A percentile compares a stretch with the other conserved stretches of the same genome.
These are phyloP conservation scores for Colletotrichum tropicicola DNA, from an alignment of 2,329 filamentous ascomycete genomes.

Conservation along the genomic window DNA sequence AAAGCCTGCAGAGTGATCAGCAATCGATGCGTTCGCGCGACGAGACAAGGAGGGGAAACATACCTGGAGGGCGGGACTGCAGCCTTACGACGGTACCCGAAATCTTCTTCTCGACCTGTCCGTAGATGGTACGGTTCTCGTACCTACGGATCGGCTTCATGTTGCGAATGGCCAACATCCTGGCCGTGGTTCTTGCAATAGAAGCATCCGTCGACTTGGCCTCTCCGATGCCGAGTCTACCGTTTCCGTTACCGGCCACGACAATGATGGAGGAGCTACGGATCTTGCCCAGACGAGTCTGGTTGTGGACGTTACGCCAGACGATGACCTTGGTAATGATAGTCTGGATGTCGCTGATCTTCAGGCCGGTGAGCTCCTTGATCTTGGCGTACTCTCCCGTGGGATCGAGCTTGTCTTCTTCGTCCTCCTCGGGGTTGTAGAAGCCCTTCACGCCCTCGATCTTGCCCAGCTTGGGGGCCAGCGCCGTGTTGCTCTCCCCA, in stretches of 20 bases:
- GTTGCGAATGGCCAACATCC: conserved; percentile 85
- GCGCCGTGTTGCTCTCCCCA: conserved; percentile 48
- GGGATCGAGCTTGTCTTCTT: conserved; percentile 60
- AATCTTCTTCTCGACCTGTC: conserved; percentile 83
- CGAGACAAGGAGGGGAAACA: conserved; percentile 38
- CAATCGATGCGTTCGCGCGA: background rate
- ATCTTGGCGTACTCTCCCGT: conserved; percentile 59
- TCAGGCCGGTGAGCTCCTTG: conserved; percentile 65
- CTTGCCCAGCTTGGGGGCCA: conserved; percentile 60
- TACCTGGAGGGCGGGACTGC: conserved; percentile 87
- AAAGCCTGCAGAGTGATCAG: conserved; percentile 71
- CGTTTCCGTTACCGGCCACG: conserved; percentile 87
- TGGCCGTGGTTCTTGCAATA: conserved; percentile 76
- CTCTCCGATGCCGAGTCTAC: conserved; percentile 87
- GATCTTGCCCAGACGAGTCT: conserved; percentile 96
- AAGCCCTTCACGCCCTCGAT: conserved; percentile 61
- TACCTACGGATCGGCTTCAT: conserved; percentile 94
- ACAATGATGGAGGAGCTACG: conserved; percentile 77
- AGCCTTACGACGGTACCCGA: conserved; percentile 88
- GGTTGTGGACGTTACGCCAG: conserved; percentile 80
- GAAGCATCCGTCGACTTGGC: conserved; percentile 83
- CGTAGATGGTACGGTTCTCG: conserved; percentile 91
- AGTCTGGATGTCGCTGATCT: conserved; percentile 57
- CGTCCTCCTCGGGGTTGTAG: conserved; percentile 60
- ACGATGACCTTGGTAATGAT: conserved; percentile 80